Evolutionary conservation across 306 rosid species (phyloP), one percentile per base, ranked within the genome.

Genomic region (Sicyos baderoa): DNA sequence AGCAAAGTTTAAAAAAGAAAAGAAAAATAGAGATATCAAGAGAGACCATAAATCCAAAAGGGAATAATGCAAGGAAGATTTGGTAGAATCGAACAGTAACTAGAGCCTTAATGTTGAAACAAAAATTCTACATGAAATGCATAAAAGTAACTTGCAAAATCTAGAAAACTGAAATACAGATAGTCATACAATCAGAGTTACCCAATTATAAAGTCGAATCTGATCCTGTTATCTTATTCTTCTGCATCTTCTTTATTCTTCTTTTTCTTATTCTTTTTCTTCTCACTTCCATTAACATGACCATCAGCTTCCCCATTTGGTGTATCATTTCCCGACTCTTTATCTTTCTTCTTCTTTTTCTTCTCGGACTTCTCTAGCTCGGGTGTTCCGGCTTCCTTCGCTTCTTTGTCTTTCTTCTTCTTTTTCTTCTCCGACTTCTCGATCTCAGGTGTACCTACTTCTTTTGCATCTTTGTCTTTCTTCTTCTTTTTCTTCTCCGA

Each of bases 401-500:
- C 42, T 4, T 35, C 42, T 35, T 35, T 35, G 7, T 35, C 42
- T 6, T 35, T 35, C 42, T 85, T 88, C 76, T 85, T 88, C 72
- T 88, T 88, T 74, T 86, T 85, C 85, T 86, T 84, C 84, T 87
- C 95, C 6, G 87, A 81, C 79, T 86, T 87, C 48, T 76, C 88
- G 32, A 71, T 7, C 54, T 68, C 83, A 0, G 86, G 86, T 1
- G 84, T 81, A 50, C 49, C 82, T 19, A 81, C 65, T 48, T 35
- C 82, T 71, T 86, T 83, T 3, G 79, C 79, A 0, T 78, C 88
- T 27, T 90, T 90, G 55, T 80, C 82, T 35, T 87, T 86, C 81
- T 83, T 86, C 77, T 85, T 88, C 68, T 88, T 88, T 71, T 87
- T 85, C 88, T 86, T 86, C 85, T 87, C 95, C 7, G 86, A 79